phyloP scores from a whole-genome alignment of 2,329 filamentous ascomycete species.

The Cryphonectria naterciae region DNA sequence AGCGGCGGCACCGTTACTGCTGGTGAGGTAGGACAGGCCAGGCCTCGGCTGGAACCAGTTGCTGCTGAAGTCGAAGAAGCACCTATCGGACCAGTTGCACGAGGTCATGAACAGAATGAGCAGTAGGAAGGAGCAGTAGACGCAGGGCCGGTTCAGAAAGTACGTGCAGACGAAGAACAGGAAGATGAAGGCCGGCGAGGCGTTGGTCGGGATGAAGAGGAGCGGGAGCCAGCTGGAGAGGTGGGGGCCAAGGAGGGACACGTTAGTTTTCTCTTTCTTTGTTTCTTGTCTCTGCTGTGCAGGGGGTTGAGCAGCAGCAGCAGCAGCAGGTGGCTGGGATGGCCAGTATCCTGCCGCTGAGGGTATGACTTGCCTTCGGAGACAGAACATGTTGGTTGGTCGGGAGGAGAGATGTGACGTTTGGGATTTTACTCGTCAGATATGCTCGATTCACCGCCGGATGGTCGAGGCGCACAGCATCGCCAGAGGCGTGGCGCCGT shows the following conservation, averaged over 20 bases:
- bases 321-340: neutral
- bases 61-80: slow-evolving; percentile 89
- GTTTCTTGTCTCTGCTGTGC: neutral
- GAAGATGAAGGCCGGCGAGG: slow-evolving; percentile 83
- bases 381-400: slow-evolving; percentile 61
- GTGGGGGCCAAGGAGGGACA: slow-evolving; percentile 13
- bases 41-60: slow-evolving; percentile 92
- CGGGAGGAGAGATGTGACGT: slow-evolving; percentile 3
- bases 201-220: slow-evolving; percentile 86
- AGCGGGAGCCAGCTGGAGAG: slow-evolving; percentile 75
- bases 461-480: slow-evolving; percentile 18
- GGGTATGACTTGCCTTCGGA: slow-evolving; percentile 59
- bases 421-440: neutral
- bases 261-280: slow-evolving; percentile 14
- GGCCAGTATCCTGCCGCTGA: neutral
- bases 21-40: slow-evolving; percentile 41
- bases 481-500: slow-evolving; percentile 3
- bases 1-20: slow-evolving; percentile 9
- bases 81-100: slow-evolving; percentile 86
- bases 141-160: slow-evolving; percentile 93
- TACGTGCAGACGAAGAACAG: slow-evolving; percentile 92
- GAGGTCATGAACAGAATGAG: slow-evolving; percentile 92
- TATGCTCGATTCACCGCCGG: slow-evolving; percentile 26
- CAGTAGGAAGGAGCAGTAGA: slow-evolving; percentile 96
- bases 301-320: neutral